Evolutionary conservation across 2,329 filamentous ascomycete genomes (phyloP).

Genomic region (Fusarium humuli): DNA sequence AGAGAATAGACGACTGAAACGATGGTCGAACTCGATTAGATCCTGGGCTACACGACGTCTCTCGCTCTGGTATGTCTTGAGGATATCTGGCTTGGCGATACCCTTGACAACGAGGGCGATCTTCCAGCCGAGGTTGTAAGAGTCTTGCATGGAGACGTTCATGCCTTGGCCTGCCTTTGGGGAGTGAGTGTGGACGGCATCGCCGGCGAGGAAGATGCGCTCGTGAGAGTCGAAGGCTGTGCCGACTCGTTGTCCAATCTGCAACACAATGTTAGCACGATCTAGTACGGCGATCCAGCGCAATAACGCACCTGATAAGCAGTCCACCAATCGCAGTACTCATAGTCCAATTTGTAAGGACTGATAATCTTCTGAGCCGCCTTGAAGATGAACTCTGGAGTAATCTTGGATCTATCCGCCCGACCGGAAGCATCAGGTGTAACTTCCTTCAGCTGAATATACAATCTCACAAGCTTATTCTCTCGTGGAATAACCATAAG

Average conservation of each 20-base stretch:
- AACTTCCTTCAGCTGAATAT: slow-evolving; percentile 67
- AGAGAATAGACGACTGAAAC: background rate
- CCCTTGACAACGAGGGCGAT: slow-evolving; percentile 65
- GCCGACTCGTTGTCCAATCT: background rate
- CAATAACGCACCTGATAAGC: background rate
- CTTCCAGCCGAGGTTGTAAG: slow-evolving; percentile 70
- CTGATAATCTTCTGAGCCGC: background rate
- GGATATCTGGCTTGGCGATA: slow-evolving; percentile 59
- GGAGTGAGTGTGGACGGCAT: slow-evolving; percentile 78
- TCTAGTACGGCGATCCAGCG: rapidly evolving
- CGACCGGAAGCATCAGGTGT: background rate
- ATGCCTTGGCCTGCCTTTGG: slow-evolving; percentile 77
- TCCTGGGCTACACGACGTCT: slow-evolving; percentile 70
- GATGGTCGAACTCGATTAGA: slow-evolving; percentile 66
- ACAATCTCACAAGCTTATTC: slow-evolving; percentile 75
- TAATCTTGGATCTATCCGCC: background rate
- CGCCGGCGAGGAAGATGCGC: slow-evolving; percentile 73
- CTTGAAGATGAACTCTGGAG: background rate
- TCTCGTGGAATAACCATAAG: slow-evolving; percentile 80
- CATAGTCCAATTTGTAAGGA: background rate
- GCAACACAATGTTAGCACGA: rapidly evolving
- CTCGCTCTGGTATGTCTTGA: slow-evolving; percentile 72
- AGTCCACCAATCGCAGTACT: slow-evolving; percentile 2
- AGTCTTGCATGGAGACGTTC: slow-evolving; percentile 72
- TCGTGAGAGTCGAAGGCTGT: slow-evolving; percentile 31